Conservation (phyloP, 352 stramenopile genomes). For the Blastocystis sp. region DNA sequence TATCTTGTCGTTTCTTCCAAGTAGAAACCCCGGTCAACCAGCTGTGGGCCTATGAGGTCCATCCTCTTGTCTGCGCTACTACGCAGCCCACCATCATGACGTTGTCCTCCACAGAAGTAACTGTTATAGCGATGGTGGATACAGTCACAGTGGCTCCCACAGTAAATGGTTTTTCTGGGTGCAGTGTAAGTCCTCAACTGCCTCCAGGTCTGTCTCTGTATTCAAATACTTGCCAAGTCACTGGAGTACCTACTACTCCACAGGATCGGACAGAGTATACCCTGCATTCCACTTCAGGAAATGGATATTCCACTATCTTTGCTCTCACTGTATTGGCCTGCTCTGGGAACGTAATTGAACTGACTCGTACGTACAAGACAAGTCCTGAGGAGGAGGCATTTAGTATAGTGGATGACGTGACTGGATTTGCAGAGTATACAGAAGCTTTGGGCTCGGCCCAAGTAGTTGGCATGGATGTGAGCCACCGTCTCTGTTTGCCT, state of each 20-base stretch:
- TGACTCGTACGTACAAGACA: constrained; percentile 14
- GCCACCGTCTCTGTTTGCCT: not conserved
- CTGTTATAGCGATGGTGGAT: not conserved
- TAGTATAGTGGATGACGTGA: not conserved
- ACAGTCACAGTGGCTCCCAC: not conserved
- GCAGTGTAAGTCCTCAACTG: not conserved
- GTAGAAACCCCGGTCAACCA: not conserved
- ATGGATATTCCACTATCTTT: not conserved
- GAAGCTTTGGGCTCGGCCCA: not conserved
- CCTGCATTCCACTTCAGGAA: not conserved
- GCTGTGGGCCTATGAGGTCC: not conserved
- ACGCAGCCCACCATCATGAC: not conserved
- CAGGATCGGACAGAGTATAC: not conserved
- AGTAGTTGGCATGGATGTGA: not conserved
- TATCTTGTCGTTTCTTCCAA: not conserved
- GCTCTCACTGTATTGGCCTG: not conserved
- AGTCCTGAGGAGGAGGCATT: not conserved
- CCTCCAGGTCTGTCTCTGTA: constrained; percentile 3
- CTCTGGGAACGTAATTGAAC: not conserved
- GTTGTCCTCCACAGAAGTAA: not conserved
- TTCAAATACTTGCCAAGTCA: not conserved
- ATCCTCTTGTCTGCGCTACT: not conserved
- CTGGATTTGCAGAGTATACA: not conserved
- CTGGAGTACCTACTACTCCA: not conserved
- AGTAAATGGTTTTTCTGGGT: not conserved